Evolutionary conservation across 2,329 filamentous ascomycete genomes (phyloP).

Genomic region (Claviceps sp.): DNA sequence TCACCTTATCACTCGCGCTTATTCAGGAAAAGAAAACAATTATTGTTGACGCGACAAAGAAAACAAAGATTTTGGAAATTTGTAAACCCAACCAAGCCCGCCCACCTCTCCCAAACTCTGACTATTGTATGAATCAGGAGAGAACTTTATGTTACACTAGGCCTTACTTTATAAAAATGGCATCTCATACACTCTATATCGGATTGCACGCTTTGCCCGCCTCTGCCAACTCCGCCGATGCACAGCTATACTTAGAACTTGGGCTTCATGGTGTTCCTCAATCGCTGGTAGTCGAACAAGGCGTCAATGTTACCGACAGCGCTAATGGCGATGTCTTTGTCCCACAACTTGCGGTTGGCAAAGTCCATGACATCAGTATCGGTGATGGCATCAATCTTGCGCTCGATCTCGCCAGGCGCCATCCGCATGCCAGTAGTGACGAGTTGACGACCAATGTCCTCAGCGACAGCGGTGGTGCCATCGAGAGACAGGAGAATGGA

Average conservation of each 20-base stretch:
- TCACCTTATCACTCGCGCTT: background rate
- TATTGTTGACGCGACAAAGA: slow-evolving; percentile 5
- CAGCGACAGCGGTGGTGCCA: slow-evolving; percentile 90
- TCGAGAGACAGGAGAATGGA: slow-evolving; percentile 94
- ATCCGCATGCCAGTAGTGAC: slow-evolving; percentile 91
- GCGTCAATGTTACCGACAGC: slow-evolving; percentile 90
- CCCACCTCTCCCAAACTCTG: slow-evolving; percentile 8
- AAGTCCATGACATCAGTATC: slow-evolving; percentile 97
- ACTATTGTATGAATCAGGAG: slow-evolving; percentile 22
- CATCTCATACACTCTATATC: slow-evolving; percentile 45
- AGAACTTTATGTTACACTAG: slow-evolving; percentile 42
- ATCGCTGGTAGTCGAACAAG: slow-evolving; percentile 62
- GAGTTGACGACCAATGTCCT: slow-evolving; percentile 97
- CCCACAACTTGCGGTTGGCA: slow-evolving; percentile 90
- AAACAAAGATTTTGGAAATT: slow-evolving; percentile 4
- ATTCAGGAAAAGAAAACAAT: background rate
- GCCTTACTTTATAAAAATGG: slow-evolving; percentile 27
- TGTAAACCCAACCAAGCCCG: background rate
- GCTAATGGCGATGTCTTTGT: slow-evolving; percentile 88
- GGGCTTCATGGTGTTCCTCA: slow-evolving; percentile 77
- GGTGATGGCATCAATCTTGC: slow-evolving; percentile 73
- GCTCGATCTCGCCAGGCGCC: slow-evolving; percentile 87
- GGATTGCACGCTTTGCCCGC: slow-evolving; percentile 21
- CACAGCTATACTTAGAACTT: slow-evolving; percentile 40
- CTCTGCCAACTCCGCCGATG: slow-evolving; percentile 15